Base-by-base conservation (phyloP, 805 yeast species). In the Saccharomycodes ludwigii region DNA sequence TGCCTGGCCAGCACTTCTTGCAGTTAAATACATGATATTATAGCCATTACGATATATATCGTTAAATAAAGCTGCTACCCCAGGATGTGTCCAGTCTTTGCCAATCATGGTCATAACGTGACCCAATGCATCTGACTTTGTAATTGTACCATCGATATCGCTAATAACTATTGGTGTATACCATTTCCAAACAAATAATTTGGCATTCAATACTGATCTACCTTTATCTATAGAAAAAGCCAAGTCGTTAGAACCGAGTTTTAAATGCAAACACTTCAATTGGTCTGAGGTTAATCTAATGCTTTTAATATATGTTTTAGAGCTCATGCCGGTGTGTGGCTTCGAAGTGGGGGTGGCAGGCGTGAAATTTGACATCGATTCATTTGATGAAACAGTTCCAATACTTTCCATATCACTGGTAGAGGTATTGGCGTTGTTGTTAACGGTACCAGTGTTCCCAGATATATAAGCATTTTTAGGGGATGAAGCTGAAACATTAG, bases 101-200 rank as follows among this genome's bases (percentile, higher is more conserved):
- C 98, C 98, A 22, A 91, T 63, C 73, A 88, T 75, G 12, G 91
- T 85, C 54, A 91, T 63, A 2, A 91, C 88, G 56, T 91, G 98
- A 3, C 98, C 98, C 46, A 91, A 61, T 0, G 98, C 98, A 59
- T 91, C 98, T 1, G 96, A 85, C 55, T 85, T 86, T 12, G 98
- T 91, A 42, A 91, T 91, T 2, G 98, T 91, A 12, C 98, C 98
- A 54, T 91, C 98, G 36, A 91, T 91, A 58, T 91, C 98, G 6
- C 95, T 83, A 17, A 91, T 88, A 5, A 91, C 98, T 25, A 91
- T 80, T 2, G 97, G 96, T 0, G 78, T 76, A 35, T 73, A 66
- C 42, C 76, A 66, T 40, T 75, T 73, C 98, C 98, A 91, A 24
- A 83, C 65, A 47, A 66, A 88, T 33, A 91, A 61, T 42, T 78